Evolutionary conservation across 441 rosid species (phyloP), one percentile per base, ranked within the genome.

Genomic region (Monsonia emarginata): DNA sequence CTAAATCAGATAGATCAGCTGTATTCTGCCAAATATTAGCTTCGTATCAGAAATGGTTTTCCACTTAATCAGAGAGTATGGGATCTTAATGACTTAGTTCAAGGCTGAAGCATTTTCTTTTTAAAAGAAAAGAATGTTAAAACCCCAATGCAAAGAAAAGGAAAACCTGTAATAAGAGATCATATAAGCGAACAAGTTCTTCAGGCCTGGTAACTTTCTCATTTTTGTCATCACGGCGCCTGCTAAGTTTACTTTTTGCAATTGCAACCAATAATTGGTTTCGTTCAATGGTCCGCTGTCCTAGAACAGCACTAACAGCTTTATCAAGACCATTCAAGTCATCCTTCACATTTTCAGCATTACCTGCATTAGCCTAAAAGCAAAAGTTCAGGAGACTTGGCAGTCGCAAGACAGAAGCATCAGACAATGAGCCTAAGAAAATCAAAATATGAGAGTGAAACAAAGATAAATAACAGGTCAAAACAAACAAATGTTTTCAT

Each of bases 131-230:
- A 13, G 21, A 0, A 61, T 71, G 34, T 10, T 46, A 57, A 50
- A 72, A 68, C 61, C 27, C 36, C 42, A 65, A 50, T 22, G 32
- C 44, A 36, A 27, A 57, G 24, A 60, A 65, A 71, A 24, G 40
- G 66, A 50, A 46, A 24, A 94, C 99, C 97, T 95, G 98, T 69
- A 81, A 80, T 44, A 95, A 78, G 66, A 91, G 98, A 83, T 95
- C 99, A 69, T 80, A 89, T 66, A 95, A 77, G 77, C 96, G 95
- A 79, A 95, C 99, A 73, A 95, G 90, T 80, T 91, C 98, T 79
- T 95, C 99, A 56, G 97, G 97, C 81, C 84, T 89, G 27, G 99
- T 85, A 65, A 84, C 82, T 83, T 82, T 89, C 77, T 89, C 97
- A 72, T 69, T 88, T 84, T 91, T 95, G 76, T 95, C 98, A 73